A percentile compares a stretch with the other conserved stretches of the same genome.
Evolutionary conservation across 768 basidiomycete genomes (phyloP).

Genomic region (Rhizopogon rudus): DNA sequence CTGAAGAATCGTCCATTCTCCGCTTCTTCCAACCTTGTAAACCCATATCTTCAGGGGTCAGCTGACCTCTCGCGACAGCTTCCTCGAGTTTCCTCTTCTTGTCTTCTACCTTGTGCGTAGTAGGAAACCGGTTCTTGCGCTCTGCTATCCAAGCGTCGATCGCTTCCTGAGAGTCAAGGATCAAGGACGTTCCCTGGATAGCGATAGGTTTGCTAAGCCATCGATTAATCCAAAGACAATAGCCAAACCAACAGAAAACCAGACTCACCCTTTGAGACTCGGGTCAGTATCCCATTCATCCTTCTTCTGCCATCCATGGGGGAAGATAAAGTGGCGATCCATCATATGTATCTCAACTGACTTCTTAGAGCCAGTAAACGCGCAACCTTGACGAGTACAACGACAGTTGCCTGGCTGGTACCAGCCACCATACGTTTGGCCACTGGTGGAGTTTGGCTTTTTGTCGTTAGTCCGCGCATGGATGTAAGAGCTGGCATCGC

Average conservation of each 20-base stretch:
- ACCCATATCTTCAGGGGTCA: conserved; percentile 43
- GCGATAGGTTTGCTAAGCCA: conserved; percentile 56
- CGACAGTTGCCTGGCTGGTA: conserved; percentile 56
- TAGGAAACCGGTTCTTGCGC: conserved; percentile 84
- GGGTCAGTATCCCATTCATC: conserved; percentile 80
- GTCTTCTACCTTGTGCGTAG: conserved; percentile 59
- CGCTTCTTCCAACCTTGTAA: conserved; percentile 39
- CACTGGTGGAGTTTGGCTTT: conserved; percentile 11
- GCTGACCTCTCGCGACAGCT: conserved; percentile 75
- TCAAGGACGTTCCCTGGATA: conserved; percentile 75
- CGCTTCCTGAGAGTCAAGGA: conserved; percentile 77
- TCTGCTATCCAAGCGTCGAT: conserved; percentile 86
- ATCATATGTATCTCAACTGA: conserved; percentile 78
- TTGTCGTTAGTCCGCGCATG: not conserved
- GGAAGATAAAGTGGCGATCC: conserved; percentile 86
- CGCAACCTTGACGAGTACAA: conserved; percentile 62
- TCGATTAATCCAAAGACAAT: not conserved
- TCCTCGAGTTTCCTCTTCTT: conserved; percentile 79
- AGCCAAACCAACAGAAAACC: not conserved
- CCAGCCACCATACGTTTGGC: conserved; percentile 36
- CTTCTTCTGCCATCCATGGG: conserved; percentile 63
- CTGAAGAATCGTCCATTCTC: conserved; percentile 23
- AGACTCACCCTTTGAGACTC: conserved; percentile 65
- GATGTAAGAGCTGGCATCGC: not conserved
- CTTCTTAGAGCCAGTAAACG: conserved; percentile 65